Evolutionary conservation across 768 basidiomycete species (phyloP).

Genomic region (Sarcomyxa edulis): DNA sequence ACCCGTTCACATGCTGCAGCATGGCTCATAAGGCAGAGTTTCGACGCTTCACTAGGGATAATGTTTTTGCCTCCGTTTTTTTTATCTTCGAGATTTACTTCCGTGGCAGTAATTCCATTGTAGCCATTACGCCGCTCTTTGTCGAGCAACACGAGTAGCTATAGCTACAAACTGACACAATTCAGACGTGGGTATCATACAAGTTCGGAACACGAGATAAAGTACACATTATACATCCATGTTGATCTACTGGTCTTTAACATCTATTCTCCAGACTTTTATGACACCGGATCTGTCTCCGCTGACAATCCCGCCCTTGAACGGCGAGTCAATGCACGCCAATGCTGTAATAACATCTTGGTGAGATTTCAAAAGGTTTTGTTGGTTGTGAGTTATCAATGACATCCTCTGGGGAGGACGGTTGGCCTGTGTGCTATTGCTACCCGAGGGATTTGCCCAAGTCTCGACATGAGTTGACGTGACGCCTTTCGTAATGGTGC

Average conservation of each 20-base stretch:
- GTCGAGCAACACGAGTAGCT: no score
- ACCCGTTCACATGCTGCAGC: no score
- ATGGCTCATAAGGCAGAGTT: no score
- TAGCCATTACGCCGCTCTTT: no score
- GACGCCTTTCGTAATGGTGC: slow-evolving; percentile 21
- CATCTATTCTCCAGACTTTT: slow-evolving; percentile 84
- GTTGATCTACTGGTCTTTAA: slow-evolving; percentile 24
- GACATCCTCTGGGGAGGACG: slow-evolving; percentile 73
- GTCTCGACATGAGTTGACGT: slow-evolving; percentile 58
- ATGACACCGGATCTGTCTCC: slow-evolving; percentile 87
- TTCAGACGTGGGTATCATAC: no score
- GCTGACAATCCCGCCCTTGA: slow-evolving; percentile 87
- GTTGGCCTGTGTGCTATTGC: slow-evolving; percentile 48
- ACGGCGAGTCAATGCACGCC: slow-evolving; percentile 86
- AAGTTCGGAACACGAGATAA: no score
- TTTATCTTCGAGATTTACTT: no score
- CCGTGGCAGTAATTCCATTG: no score
- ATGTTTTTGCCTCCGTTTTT: no score
- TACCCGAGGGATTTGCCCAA: slow-evolving; percentile 42
- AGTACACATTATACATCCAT: no score
- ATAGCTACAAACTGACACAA: no score
- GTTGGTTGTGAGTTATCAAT: slow-evolving; percentile 76
- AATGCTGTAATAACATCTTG: slow-evolving; percentile 88
- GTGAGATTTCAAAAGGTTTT: slow-evolving; percentile 80
- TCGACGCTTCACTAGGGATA: no score